phyloP scores from a whole-genome alignment of 2,329 filamentous ascomycete genomes.

The Neonectria hederae region DNA sequence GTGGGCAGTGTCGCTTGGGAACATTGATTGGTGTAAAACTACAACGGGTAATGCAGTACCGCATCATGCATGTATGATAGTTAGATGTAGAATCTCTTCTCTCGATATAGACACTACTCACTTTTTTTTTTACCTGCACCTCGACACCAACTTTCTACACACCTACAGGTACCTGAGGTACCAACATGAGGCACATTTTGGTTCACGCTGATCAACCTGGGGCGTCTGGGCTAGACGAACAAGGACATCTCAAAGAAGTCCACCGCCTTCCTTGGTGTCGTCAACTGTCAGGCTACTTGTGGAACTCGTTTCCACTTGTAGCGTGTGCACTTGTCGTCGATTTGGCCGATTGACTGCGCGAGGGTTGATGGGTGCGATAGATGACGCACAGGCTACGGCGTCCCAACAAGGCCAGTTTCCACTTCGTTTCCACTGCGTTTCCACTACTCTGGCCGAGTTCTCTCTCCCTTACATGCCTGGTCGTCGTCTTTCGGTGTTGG shows the following conservation, averaged over 20 bases:
- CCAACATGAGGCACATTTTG: not conserved
- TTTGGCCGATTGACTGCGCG: not conserved
- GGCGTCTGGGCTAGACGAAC: not conserved
- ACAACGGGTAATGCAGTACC: not conserved
- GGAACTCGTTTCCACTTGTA: constrained; percentile 3
- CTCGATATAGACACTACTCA: constrained; percentile 26
- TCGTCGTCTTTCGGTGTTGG: constrained; percentile 10
- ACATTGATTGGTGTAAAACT: constrained; percentile 19
- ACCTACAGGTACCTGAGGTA: not conserved
- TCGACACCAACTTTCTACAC: not conserved
- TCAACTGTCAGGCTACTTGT: constrained; percentile 12
- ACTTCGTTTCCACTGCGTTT: not conserved
- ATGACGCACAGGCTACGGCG: constrained; percentile 13
- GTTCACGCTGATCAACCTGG: not conserved
- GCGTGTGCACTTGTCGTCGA: constrained; percentile 5
- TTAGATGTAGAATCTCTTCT: constrained; percentile 38
- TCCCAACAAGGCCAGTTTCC: not conserved
- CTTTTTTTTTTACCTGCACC: not conserved
- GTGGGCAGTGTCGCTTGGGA: constrained; percentile 13
- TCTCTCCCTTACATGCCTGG: constrained; percentile 8
- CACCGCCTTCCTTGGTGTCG: not conserved
- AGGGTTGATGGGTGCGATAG: not conserved
- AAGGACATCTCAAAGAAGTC: not conserved
- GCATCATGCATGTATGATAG: not conserved
- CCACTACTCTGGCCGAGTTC: not conserved